Evolutionary conservation across 2,329 filamentous ascomycete genomes (phyloP), one percentile per base, ranked within the genome.

Genomic region (Thermothelomyces thermophilus): DNA sequence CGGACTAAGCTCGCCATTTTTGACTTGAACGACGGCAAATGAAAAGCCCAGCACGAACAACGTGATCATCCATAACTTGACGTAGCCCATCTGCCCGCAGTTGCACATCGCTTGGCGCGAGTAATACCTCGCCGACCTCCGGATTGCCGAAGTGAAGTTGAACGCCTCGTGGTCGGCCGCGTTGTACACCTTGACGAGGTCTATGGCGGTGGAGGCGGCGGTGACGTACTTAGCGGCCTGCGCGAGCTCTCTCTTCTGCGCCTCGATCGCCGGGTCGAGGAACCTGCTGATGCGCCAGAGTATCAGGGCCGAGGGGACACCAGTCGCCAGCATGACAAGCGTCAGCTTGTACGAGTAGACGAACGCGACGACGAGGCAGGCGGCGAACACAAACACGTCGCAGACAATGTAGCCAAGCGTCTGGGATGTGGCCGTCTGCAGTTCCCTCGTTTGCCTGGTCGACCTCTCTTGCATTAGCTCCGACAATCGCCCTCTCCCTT

Each of bases 11-110:
- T 73, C 65, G 1, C 80, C 81, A 1, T 76, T 67, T 9, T 74
- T 71, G 9, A 93, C 82, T 1, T 95, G 74, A 1, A 79, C 71
- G 24, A 84, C 78, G 0, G 90, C 90, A 59, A 90, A 95, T 80
- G 87, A 95, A 62, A 97, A 96, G 0, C 90, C 90, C 50, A 90
- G 78, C 0, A 94, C 84, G 57, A 97, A 96, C 64, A 96, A 82
- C 1, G 74, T 75, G 3, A 89, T 77, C 26, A 85, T 82, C 70
- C 90, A 82, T 57, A 94, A 79, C 41, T 84, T 83, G 45, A 87
- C 75, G 41, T 86, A 78, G 0, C 83, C 83, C 61, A 87, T 82
- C 61, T 95, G 90, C 3, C 82, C 63, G 0, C 86, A 82, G 56
- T 82, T 86, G 14, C 80, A 75, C 40, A 79, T 74, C 0, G 85